Percentiles rank a stretch among this genome's conserved stretches.
phyloP scores from a whole-genome alignment of 306 rosid genomes.

The Datisca glomerata region DNA sequence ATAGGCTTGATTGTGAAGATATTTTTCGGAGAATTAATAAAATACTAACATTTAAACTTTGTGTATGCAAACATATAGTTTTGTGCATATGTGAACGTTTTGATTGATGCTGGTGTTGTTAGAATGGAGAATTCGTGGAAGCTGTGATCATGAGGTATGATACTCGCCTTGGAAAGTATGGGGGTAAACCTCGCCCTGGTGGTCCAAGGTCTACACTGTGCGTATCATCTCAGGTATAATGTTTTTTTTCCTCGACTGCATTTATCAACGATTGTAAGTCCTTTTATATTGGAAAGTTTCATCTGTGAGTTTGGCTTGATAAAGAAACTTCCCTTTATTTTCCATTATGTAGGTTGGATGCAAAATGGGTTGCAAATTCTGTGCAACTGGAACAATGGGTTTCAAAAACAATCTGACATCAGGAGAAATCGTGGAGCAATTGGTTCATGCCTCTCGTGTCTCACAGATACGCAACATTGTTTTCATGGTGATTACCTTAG shows the following conservation, averaged over 20 bases:
- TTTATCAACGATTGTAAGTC: background rate
- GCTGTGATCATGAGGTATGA: constrained; percentile 86
- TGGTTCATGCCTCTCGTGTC: constrained; percentile 71
- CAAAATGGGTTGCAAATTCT: constrained; percentile 95
- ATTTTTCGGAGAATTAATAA: no score
- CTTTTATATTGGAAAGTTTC: background rate
- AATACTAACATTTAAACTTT: no score
- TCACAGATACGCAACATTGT: constrained; percentile 77
- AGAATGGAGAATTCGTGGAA: constrained; percentile 77
- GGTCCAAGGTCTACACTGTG: constrained; percentile 75
- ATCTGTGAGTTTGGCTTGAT: no score
- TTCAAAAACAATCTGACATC: constrained; percentile 65
- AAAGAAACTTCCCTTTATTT: no score
- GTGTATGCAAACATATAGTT: no score
- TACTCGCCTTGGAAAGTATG: constrained; percentile 65
- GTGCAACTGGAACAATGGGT: constrained; percentile 99
- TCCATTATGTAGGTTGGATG: constrained; percentile 79
- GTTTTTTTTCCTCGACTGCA: background rate
- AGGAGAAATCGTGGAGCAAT: constrained; percentile 82
- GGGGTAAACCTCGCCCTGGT: constrained; percentile 72
- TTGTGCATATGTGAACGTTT: background rate
- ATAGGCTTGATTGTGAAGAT: no score
- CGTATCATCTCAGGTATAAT: constrained; percentile 77
- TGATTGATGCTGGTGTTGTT: background rate
- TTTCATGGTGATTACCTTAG: constrained; percentile 80